These are phyloP conservation scores for Nephelium lappaceum DNA, from an alignment of 345 rosid species.

Conservation along the genomic window DNA sequence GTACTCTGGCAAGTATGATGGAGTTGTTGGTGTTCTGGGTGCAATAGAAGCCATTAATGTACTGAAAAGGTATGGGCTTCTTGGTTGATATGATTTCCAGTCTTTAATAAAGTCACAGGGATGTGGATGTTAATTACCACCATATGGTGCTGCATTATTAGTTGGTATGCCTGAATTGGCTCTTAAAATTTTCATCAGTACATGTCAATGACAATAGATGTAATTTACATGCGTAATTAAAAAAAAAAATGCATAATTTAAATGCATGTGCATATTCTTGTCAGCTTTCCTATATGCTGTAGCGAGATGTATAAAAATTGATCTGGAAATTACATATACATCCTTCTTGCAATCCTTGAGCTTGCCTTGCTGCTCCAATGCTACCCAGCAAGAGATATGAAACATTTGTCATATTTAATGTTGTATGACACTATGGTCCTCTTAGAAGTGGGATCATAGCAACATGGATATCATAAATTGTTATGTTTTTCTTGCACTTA, in stretches of 20 bases:
- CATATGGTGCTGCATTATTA: background rate
- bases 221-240: background rate
- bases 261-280: background rate
- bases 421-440: background rate
- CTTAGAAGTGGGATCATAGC: background rate
- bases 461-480: background rate
- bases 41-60: conserved; percentile 93
- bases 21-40: conserved; percentile 96
- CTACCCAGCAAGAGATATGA: conserved; percentile 1
- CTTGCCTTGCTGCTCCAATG: background rate
- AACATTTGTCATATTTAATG: background rate
- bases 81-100: conserved; percentile 11
- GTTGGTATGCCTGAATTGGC: background rate
- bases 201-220: background rate
- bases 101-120: conserved; percentile 1
- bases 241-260: too few species aligned
- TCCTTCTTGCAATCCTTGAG: background rate
- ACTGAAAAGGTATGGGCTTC: conserved; percentile 65
- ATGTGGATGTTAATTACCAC: background rate
- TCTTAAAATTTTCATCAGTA: background rate
- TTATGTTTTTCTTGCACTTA: background rate
- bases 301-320: background rate
- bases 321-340: background rate
- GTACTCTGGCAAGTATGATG: conserved; percentile 93
- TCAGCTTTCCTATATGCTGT: background rate